These are phyloP conservation scores for Saccharomycopsis sp. DNA, from an alignment of 805 yeast genomes.

Conservation along the genomic window DNA sequence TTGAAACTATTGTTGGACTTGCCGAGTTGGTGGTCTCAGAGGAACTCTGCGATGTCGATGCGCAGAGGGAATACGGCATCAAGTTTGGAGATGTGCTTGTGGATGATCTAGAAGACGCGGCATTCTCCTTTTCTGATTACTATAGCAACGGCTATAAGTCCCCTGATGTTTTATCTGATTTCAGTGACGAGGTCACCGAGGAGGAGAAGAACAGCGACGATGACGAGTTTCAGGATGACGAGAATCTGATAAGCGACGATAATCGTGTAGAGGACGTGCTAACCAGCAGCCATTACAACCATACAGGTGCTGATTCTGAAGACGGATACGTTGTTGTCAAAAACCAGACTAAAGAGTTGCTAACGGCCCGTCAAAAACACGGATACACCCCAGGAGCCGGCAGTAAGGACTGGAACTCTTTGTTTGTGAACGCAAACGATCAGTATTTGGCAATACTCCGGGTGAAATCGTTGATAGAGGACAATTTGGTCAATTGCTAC, in stretches of 20 bases:
- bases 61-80: neutral
- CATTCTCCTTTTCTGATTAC: neutral
- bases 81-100: neutral
- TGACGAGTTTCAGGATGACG: neutral
- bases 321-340: neutral
- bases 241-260: neutral
- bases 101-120: conserved; percentile 4
- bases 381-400: neutral
- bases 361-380: neutral
- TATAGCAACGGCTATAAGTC: neutral
- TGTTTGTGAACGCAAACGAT: conserved; percentile 14
- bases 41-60: conserved; percentile 24
- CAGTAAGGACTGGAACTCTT: neutral
- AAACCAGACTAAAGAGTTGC: neutral
- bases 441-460: conserved; percentile 10
- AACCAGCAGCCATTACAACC: neutral
- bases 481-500: conserved; percentile 14
- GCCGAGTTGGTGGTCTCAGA: conserved; percentile 43
- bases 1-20: conserved; percentile 49
- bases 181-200: neutral
- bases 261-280: neutral
- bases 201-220: neutral
- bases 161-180: neutral
- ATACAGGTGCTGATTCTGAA: neutral
- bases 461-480: conserved; percentile 13